Evolutionary conservation across 2,329 filamentous ascomycete species (phyloP).

Genomic region (Aspergillus aculeatinus): DNA sequence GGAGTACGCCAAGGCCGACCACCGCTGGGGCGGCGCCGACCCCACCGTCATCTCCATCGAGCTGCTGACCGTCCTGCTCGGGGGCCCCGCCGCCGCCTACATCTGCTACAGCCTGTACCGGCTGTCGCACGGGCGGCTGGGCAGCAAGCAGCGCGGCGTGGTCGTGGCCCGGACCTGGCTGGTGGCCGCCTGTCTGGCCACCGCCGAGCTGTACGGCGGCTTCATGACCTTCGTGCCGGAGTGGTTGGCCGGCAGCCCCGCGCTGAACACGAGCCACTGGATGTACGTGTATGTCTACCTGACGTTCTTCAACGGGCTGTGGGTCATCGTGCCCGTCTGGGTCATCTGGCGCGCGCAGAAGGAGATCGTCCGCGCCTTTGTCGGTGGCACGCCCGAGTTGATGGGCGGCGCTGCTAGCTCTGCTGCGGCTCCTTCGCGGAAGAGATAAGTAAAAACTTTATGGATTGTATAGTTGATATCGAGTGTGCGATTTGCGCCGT

Average conservation of each 20-base stretch:
- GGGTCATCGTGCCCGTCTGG: slow-evolving; percentile 61
- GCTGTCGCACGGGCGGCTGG: slow-evolving; percentile 16
- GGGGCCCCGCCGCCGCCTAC: slow-evolving; percentile 58
- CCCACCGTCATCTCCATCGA: slow-evolving; percentile 60
- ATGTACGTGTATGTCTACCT: slow-evolving; percentile 66
- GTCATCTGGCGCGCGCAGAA: slow-evolving; percentile 54
- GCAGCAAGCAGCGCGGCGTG: slow-evolving; percentile 22
- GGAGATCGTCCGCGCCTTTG: slow-evolving; percentile 43
- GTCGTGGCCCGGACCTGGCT: slow-evolving; percentile 52
- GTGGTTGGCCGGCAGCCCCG: slow-evolving; percentile 59
- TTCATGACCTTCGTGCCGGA: slow-evolving; percentile 68
- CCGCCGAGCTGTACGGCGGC: slow-evolving; percentile 62
- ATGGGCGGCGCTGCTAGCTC: neutral
- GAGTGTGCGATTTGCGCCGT: no score
- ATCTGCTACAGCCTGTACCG: slow-evolving; percentile 54
- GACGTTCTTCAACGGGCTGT: slow-evolving; percentile 63
- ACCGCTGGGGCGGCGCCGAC: slow-evolving; percentile 60
- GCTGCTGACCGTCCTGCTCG: slow-evolving; percentile 60
- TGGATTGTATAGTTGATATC: neutral
- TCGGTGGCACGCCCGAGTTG: slow-evolving; percentile 6
- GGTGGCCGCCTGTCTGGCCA: slow-evolving; percentile 58
- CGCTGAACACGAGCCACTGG: slow-evolving; percentile 58
- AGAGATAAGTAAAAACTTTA: neutral
- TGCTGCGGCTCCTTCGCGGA: neutral
- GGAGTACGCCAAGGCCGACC: slow-evolving; percentile 65